Percentiles rank a stretch among this genome's conserved stretches.
phyloP scores from a whole-genome alignment of 1,139 yeast species.

The Suhomyces maxii region DNA sequence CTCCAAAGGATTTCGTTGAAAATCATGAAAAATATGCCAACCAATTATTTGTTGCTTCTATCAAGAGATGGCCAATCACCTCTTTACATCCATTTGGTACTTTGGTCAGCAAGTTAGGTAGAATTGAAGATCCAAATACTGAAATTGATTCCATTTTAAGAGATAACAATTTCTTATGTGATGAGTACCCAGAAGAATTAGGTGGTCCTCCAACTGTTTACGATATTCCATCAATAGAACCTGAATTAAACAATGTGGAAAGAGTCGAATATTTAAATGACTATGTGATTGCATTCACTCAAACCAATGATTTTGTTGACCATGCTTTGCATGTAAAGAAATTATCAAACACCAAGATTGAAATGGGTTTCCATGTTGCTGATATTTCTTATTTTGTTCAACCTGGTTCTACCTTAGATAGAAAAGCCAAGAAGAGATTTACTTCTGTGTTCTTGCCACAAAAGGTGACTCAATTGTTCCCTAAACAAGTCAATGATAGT shows the following conservation, averaged over 20 bases:
- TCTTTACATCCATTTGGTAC: conserved; percentile 98
- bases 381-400: conserved; percentile 74
- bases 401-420: conserved; percentile 75
- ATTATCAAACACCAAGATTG: conserved; percentile 58
- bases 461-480: conserved; percentile 66
- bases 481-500: conserved; percentile 57
- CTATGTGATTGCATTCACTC: conserved; percentile 65
- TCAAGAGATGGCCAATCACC: conserved; percentile 98
- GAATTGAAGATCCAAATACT: conserved; percentile 71
- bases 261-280: conserved; percentile 65
- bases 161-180: conserved; percentile 89
- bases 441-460: conserved; percentile 91
- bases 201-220: conserved; percentile 27
- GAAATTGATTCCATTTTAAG: conserved; percentile 89
- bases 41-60: conserved; percentile 87
- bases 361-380: conserved; percentile 75
- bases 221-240: conserved; percentile 41
- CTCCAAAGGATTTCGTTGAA: conserved; percentile 92
- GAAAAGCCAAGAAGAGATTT: conserved; percentile 88
- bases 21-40: conserved; percentile 82
- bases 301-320: conserved; percentile 62
- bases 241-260: conserved; percentile 33
- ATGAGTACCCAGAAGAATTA: conserved; percentile 63
- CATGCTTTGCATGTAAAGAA: conserved; percentile 78
- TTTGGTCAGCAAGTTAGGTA: conserved; percentile 81